Evolutionary conservation across 73 alveolate species (phyloP).

Genomic region (Tetrahymena borealis): DNA sequence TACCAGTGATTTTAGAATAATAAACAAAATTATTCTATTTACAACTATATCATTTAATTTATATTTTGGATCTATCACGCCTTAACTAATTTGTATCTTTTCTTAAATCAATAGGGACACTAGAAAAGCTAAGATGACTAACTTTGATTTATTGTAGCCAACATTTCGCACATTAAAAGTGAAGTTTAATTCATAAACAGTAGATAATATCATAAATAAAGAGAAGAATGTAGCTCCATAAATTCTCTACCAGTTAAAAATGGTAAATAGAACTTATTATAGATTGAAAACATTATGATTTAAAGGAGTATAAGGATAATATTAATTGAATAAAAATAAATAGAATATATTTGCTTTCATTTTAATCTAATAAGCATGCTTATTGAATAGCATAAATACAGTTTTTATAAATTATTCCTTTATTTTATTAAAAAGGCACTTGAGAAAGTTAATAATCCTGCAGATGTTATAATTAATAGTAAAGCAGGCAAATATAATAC

Average conservation of each 20-base stretch:
- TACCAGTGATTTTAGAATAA: no score
- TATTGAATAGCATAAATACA: not conserved
- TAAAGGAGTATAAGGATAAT: no score
- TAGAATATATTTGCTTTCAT: not conserved
- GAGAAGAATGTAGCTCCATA: conserved; percentile 76
- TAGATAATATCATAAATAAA: conserved; percentile 69
- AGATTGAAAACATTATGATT: no score
- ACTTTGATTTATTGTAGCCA: conserved; percentile 72
- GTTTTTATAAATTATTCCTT: not conserved
- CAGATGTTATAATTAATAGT: conserved; percentile 59
- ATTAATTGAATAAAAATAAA: not conserved
- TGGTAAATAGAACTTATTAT: no score
- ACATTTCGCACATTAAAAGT: conserved; percentile 82
- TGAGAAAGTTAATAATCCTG: conserved; percentile 70
- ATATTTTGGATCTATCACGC: no score
- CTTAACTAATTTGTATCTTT: no score
- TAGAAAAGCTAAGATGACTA: conserved; percentile 75
- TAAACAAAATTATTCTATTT: no score
- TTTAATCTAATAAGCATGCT: not conserved
- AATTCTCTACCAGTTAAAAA: conserved; percentile 65
- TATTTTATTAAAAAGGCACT: conserved; percentile 25
- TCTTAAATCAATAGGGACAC: conserved; percentile 55
- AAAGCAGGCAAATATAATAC: conserved; percentile 66
- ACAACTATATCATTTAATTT: no score
- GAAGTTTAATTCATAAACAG: conserved; percentile 74